A percentile compares a stretch with the other conserved stretches of the same genome.
Evolutionary conservation across 208 protist genomes (phyloP).

Genomic region (Zelonia costaricensis): DNA sequence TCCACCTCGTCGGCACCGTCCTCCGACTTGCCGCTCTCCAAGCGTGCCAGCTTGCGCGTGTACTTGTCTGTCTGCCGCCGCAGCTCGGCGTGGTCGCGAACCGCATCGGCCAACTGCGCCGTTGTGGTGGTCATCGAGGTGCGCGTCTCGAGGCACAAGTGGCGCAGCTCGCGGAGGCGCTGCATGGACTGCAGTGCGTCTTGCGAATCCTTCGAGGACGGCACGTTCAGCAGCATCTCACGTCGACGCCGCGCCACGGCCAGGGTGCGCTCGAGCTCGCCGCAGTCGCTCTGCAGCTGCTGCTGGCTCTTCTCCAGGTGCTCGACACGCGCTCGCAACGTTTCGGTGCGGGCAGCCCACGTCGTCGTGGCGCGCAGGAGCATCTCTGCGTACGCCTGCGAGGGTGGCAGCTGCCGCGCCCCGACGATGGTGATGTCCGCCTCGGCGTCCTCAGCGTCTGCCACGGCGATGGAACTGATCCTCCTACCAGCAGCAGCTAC

Average conservation of each 20-base stretch:
- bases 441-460: conserved; percentile 9
- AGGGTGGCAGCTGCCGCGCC: conserved; percentile 37
- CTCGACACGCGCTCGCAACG: conserved; percentile 35
- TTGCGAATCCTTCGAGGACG: conserved; percentile 11
- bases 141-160: conserved; percentile 47
- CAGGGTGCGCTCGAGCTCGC: conserved; percentile 40
- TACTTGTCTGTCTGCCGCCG: conserved; percentile 59
- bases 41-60: conserved; percentile 44
- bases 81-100: conserved; percentile 43
- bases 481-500: too few species aligned
- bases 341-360: conserved; percentile 37
- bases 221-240: conserved; percentile 35
- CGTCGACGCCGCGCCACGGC: conserved; percentile 36
- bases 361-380: conserved; percentile 34
- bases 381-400: conserved; percentile 50
- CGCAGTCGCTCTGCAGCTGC: conserved; percentile 65
- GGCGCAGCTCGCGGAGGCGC: conserved; percentile 49
- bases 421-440: conserved; percentile 47
- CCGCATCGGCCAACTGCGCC: conserved; percentile 43
- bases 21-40: background rate
- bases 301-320: conserved; percentile 41
- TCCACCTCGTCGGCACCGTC: background rate
- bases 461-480: background rate
- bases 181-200: conserved; percentile 16
- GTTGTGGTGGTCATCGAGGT: conserved; percentile 38